These are phyloP conservation scores for Hanseniaspora taiwanica DNA, from an alignment of 805 yeast genomes.

Conservation along the genomic window DNA sequence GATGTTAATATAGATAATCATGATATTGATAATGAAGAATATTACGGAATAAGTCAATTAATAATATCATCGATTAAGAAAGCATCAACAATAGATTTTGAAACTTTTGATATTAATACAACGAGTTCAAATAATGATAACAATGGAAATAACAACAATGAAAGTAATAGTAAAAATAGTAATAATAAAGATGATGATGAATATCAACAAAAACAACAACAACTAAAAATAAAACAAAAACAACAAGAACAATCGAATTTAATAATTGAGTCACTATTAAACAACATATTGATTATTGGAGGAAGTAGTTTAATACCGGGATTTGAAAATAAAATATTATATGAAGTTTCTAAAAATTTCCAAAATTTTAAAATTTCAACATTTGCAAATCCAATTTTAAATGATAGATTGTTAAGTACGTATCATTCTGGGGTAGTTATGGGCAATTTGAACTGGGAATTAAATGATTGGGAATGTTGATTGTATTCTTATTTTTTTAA, in stretches of 20 bases:
- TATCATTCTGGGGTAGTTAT: constrained; percentile 65
- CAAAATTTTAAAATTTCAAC: constrained; percentile 78
- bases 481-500: background rate
- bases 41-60: background rate
- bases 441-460: constrained; percentile 20
- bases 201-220: background rate
- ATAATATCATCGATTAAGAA: background rate
- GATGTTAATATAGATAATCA: background rate
- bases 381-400: constrained; percentile 65
- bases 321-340: constrained; percentile 61
- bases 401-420: constrained; percentile 62
- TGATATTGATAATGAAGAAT: background rate
- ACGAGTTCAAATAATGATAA: no score
- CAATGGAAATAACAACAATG: background rate
- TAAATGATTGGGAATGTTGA: constrained; percentile 15
- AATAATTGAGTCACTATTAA: constrained; percentile 9
- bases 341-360: constrained; percentile 53
- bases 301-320: constrained; percentile 68
- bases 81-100: background rate
- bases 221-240: constrained; percentile 1
- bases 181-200: background rate
- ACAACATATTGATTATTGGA: constrained; percentile 72
- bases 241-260: background rate
- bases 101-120: no score
- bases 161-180: background rate